These are phyloP conservation scores for Selaginella tamariscina DNA, from an alignment of 75 land plant species.

Conservation along the genomic window DNA sequence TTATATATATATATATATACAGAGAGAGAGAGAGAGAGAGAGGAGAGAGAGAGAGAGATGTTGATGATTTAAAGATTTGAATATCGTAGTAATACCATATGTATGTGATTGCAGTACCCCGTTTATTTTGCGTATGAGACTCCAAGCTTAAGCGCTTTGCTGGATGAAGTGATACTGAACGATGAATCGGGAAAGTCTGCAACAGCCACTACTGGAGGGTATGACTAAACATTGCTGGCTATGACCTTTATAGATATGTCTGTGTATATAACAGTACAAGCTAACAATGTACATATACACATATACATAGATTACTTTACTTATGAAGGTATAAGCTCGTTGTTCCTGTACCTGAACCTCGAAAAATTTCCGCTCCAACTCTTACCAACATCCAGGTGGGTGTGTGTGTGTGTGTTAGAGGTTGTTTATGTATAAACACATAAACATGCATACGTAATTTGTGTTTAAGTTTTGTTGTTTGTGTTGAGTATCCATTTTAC, in stretches of 20 bases:
- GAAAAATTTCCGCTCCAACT: conserved; percentile 57
- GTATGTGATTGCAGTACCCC: conserved; percentile 47
- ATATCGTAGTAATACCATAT: not conserved
- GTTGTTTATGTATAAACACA: no score
- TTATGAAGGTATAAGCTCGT: conserved; percentile 77
- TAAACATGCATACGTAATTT: conserved; percentile 5
- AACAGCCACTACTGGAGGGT: conserved; percentile 94
- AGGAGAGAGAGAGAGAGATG: not conserved
- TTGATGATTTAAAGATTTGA: not conserved
- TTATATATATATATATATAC: no score
- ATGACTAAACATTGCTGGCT: not conserved
- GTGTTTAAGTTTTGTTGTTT: not conserved
- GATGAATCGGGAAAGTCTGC: conserved; percentile 81
- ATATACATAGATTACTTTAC: no score
- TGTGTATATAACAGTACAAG: not conserved
- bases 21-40: no score
- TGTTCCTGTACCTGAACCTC: conserved; percentile 57
- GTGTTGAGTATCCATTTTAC: not conserved
- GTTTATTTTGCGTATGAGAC: conserved; percentile 94
- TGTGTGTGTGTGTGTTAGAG: not conserved
- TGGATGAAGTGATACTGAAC: conserved; percentile 57
- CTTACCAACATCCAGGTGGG: conserved; percentile 82
- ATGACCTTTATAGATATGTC: not conserved
- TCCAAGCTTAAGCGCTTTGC: conserved; percentile 38
- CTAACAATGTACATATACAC: not conserved